Conservation (phyloP, 495 filamentous ascomycete species). For the Lophiostoma macrostomum region DNA sequence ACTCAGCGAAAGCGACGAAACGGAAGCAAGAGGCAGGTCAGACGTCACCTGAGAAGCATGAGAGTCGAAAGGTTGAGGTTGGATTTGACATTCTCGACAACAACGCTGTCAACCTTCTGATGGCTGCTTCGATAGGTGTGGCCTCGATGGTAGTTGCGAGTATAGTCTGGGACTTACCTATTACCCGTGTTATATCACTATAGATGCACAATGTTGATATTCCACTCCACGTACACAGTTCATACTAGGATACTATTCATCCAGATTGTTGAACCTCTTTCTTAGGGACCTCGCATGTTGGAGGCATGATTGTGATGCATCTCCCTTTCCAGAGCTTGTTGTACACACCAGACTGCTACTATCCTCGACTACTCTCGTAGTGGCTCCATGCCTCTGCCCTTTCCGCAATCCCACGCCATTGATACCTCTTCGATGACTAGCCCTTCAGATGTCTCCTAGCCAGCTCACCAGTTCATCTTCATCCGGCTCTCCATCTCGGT, state of each 20-base stretch:
- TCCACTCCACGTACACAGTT: too few species aligned
- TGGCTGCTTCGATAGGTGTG: constrained; percentile 79
- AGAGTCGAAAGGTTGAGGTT: constrained; percentile 68
- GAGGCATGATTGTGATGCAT: too few species aligned
- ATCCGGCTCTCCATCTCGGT: constrained; percentile 91
- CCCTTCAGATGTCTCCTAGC: too few species aligned
- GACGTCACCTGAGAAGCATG: constrained; percentile 42
- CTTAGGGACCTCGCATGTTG: too few species aligned
- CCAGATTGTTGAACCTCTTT: too few species aligned
- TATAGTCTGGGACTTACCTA: constrained; percentile 26
- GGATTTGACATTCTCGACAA: constrained; percentile 82
- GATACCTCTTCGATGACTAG: too few species aligned
- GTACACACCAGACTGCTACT: too few species aligned
- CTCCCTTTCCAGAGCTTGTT: too few species aligned
- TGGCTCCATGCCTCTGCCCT: too few species aligned
- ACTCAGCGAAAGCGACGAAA: constrained; percentile 5
- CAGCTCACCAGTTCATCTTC: constrained; percentile 62
- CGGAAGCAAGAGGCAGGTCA: constrained; percentile 41
- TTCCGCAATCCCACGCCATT: too few species aligned
- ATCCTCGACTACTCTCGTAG: too few species aligned
- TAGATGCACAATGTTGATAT: constrained; percentile 2
- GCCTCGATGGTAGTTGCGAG: constrained; percentile 61
- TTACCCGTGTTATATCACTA: constrained; percentile 19
- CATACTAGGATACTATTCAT: too few species aligned
- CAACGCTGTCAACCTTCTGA: constrained; percentile 87